Evolutionary conservation across 345 rosid genomes (phyloP), one percentile per base, ranked within the genome.

Genomic region (Syzygium jambos): DNA sequence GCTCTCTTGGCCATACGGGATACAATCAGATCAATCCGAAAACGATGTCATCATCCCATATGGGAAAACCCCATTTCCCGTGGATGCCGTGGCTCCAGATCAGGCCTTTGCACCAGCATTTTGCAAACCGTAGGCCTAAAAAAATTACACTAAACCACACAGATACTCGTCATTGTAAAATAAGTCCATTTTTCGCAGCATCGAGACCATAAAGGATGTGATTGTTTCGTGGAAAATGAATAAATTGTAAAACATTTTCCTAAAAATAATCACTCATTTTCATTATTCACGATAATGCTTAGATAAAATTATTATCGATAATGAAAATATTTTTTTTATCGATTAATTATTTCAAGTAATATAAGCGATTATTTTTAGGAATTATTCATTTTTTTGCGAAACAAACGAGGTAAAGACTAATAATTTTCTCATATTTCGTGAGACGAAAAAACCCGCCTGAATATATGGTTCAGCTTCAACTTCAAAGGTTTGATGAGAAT

Each of bases 351-450:
- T 43, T 43, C 46, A 43, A 43, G 7, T 43, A 43, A 43, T 43
- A 43, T 1, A 43, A 43, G 46, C 46, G 7, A 43, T 43, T 43
- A 43, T 43, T 43, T 43, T 43, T 43, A 43, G 1, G 46, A 43
- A 43, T 43, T 43, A 43, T 43, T 43, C 7, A 43, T 43, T 43
- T 43, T 43, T 43, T 43, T 43, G 46, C 5, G 0, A 10, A 56
- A 56, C 11, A 12, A 2, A 9, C 2, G 6, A n/a, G 0, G n/a
- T 9, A 2, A 29, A 30, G 11, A 4, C 0, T 4, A 30, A 7
- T 30, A 21, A 65, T 65, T 30, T 30, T 9, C 7, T 68, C 5
- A 63, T 1, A 4, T 16, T 65, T 68, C 12, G 29, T 3, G 14
- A 6, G 22, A 15, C 30, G 5, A 65, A 65, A 61, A 65, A 15